These are phyloP conservation scores for Cryphonectria parasitica DNA, from an alignment of 2,329 filamentous ascomycete species.

Conservation along the genomic window DNA sequence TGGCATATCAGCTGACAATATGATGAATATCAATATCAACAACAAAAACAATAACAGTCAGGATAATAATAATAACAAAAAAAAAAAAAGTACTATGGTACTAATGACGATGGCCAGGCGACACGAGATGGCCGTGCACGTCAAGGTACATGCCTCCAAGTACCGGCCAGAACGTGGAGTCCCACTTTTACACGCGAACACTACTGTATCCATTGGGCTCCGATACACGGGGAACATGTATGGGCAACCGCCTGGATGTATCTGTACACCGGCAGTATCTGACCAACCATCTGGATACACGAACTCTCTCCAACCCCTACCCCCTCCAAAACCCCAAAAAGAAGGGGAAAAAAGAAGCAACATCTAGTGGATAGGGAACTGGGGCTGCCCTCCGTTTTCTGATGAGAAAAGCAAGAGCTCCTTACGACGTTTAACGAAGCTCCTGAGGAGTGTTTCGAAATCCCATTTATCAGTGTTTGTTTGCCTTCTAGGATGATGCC, in stretches of 20 bases:
- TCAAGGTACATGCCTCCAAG: neutral
- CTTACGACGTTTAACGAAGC: neutral
- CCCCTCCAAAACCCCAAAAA: too few species aligned
- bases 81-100: neutral
- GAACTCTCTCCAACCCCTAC: too few species aligned
- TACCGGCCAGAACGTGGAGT: neutral
- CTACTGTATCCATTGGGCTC: neutral
- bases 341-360: too few species aligned
- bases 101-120: neutral
- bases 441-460: too few species aligned
- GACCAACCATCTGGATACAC: too few species aligned
- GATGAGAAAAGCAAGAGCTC: too few species aligned
- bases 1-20: neutral
- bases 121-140: constrained; percentile 10
- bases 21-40: neutral
- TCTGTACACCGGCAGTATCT: neutral
- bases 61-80: neutral
- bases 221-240: neutral
- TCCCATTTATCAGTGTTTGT: neutral
- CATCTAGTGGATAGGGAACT: too few species aligned
- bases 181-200: neutral
- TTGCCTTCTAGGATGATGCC: neutral
- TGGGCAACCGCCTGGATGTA: neutral
- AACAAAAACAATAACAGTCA: neutral
- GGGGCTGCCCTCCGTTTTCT: too few species aligned